These are phyloP conservation scores for Craspedostauros australis DNA, from an alignment of 108 stramenopile genomes.

Conservation along the genomic window DNA sequence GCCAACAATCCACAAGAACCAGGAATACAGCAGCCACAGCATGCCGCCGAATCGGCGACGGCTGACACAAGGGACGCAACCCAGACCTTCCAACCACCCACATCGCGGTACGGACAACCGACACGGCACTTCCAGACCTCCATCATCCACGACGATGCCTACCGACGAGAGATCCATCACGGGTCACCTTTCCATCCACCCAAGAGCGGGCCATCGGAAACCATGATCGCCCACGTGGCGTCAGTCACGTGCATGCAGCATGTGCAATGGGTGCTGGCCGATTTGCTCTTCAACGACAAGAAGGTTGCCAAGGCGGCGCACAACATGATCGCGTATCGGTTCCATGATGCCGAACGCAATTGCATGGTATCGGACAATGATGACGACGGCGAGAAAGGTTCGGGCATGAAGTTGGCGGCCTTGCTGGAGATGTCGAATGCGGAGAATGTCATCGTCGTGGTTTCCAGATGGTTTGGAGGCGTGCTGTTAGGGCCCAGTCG, in stretches of 20 bases:
- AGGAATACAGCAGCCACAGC: too few species aligned
- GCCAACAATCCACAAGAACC: background rate
- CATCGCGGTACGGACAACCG: constrained; percentile 31
- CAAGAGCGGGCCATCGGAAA: constrained; percentile 45
- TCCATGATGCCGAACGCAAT: constrained; percentile 15
- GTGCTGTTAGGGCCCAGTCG: constrained; percentile 79
- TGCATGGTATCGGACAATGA: constrained; percentile 67
- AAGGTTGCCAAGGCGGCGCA: constrained; percentile 67
- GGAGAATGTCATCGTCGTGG: constrained; percentile 82
- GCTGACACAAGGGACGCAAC: constrained; percentile 2
- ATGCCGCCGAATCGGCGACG: background rate
- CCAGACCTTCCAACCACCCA: constrained; percentile 28
- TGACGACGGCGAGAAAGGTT: constrained; percentile 89
- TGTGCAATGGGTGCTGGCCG: constrained; percentile 46
- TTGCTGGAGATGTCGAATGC: constrained; percentile 70
- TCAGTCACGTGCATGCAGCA: constrained; percentile 51
- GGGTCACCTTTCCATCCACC: constrained; percentile 64
- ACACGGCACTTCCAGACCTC: constrained; percentile 30
- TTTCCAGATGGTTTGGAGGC: constrained; percentile 87
- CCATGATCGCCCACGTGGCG: constrained; percentile 52
- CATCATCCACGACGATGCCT: constrained; percentile 28
- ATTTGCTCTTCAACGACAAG: constrained; percentile 51
- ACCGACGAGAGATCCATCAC: constrained; percentile 27
- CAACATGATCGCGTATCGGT: constrained; percentile 86
- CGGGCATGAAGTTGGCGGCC: constrained; percentile 69